Evolutionary conservation across 2,329 filamentous ascomycete species (phyloP).

Genomic region (Grosmannia clavigera): DNA sequence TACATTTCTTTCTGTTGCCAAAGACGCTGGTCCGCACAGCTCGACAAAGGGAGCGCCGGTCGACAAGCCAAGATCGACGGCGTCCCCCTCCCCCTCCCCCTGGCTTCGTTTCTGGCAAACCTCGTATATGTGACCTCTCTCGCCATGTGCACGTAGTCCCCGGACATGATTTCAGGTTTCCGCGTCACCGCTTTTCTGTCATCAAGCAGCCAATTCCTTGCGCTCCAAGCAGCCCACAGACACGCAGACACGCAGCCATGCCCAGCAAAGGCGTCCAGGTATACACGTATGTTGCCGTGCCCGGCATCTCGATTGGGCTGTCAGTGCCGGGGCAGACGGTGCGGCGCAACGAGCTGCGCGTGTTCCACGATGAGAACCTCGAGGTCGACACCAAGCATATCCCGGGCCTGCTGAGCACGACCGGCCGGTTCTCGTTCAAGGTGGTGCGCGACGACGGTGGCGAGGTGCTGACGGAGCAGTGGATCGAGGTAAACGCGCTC

Average conservation of each 20-base stretch:
- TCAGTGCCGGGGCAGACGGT: slow-evolving; percentile 27
- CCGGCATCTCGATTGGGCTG: slow-evolving; percentile 29
- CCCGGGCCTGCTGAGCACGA: slow-evolving; percentile 26
- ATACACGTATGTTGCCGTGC: slow-evolving; percentile 26
- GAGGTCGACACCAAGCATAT: slow-evolving; percentile 33
- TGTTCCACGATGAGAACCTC: slow-evolving; percentile 26
- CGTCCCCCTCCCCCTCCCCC: no score
- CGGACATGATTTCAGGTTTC: neutral
- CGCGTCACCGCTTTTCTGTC: neutral
- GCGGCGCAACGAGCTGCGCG: slow-evolving; percentile 19
- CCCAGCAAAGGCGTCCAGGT: slow-evolving; percentile 27
- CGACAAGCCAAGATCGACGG: neutral
- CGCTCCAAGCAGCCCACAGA: neutral
- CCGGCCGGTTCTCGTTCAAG: slow-evolving; percentile 30
- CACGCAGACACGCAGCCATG: slow-evolving; percentile 22
- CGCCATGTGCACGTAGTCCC: neutral
- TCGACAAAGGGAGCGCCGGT: neutral
- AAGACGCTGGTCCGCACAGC: neutral
- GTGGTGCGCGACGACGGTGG: slow-evolving; percentile 21
- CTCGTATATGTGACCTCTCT: neutral
- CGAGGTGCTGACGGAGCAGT: slow-evolving; percentile 28
- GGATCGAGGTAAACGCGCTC: slow-evolving; percentile 31
- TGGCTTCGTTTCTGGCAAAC: neutral
- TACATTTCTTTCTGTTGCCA: no score
- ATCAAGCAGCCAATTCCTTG: neutral